Conservation (phyloP, 2,329 filamentous ascomycete species). For the Septoria petroselini region DNA sequence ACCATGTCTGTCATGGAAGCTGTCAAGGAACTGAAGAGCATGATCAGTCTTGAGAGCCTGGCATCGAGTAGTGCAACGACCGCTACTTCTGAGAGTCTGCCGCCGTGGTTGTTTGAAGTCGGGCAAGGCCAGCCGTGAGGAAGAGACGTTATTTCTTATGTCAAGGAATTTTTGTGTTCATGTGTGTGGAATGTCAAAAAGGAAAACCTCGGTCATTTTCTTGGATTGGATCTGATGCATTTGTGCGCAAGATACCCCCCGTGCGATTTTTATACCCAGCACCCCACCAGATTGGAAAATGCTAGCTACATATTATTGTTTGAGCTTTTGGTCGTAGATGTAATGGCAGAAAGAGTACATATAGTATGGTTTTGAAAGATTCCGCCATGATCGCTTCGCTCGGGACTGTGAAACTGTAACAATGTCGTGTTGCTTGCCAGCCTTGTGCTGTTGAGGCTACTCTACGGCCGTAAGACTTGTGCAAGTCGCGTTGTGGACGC, state of each 20-base stretch:
- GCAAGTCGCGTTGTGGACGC: neutral
- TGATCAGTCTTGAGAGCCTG: constrained; percentile 5
- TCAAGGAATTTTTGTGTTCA: constrained; percentile 5
- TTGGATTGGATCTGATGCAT: constrained; percentile 16
- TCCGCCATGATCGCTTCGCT: neutral
- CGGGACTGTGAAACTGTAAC: no score
- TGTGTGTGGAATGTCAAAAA: constrained; percentile 1
- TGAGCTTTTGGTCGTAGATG: neutral
- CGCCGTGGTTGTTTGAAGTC: constrained; percentile 5
- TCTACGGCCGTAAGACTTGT: neutral
- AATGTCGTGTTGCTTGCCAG: no score
- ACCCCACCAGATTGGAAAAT: constrained; percentile 14
- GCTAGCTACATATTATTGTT: constrained; percentile 6
- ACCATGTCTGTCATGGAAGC: constrained; percentile 8
- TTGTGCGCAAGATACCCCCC: constrained; percentile 15
- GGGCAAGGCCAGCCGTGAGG: neutral
- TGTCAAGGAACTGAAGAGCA: constrained; percentile 6
- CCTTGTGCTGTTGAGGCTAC: no score
- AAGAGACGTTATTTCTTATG: constrained; percentile 11
- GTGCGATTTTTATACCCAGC: constrained; percentile 9
- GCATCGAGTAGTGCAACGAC: constrained; percentile 3
- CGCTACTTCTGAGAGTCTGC: neutral
- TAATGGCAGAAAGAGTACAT: constrained; percentile 1
- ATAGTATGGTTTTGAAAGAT: neutral
- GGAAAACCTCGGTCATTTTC: neutral